phyloP scores from a whole-genome alignment of 805 yeast genomes.

The Lachancea fermentati region DNA sequence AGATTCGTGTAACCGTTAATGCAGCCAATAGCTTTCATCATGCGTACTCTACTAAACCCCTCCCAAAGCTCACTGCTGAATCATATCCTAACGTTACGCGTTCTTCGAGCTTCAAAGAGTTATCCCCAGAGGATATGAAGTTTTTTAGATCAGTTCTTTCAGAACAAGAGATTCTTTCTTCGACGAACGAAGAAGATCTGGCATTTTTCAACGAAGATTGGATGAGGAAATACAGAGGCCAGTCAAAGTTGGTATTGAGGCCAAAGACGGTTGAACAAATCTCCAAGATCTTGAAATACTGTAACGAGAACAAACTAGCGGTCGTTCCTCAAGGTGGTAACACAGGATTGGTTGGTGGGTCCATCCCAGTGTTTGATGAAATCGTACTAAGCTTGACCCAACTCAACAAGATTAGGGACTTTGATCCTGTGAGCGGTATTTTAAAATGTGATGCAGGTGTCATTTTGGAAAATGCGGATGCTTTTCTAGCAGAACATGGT shows the following conservation, averaged over 20 bases:
- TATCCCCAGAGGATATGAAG: constrained; percentile 52
- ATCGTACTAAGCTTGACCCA: constrained; percentile 64
- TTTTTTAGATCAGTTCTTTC: constrained; percentile 57
- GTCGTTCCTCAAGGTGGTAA: constrained; percentile 97
- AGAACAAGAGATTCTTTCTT: constrained; percentile 35
- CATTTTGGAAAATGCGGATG: constrained; percentile 80
- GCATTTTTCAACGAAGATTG: constrained; percentile 79
- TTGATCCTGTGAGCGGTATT: constrained; percentile 78
- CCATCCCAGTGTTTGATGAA: constrained; percentile 89
- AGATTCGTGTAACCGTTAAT: not conserved
- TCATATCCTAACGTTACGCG: constrained; percentile 57
- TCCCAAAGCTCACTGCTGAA: constrained; percentile 54
- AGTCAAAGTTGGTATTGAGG: constrained; percentile 69
- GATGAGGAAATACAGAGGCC: constrained; percentile 93
- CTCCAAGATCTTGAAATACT: constrained; percentile 67
- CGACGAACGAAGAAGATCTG: constrained; percentile 59
- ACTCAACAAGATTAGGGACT: constrained; percentile 73
- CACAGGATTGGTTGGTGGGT: constrained; percentile 94
- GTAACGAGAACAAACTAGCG: constrained; percentile 72
- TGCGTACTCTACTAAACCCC: constrained; percentile 22
- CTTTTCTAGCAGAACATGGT: constrained; percentile 69
- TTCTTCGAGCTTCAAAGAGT: constrained; percentile 42
- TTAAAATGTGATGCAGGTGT: constrained; percentile 88
- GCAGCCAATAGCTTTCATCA: too few relatives aligned
- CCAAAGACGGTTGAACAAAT: constrained; percentile 81